Evolutionary conservation across 805 yeast genomes (phyloP).

Genomic region (Saccharomycopsis malanga): DNA sequence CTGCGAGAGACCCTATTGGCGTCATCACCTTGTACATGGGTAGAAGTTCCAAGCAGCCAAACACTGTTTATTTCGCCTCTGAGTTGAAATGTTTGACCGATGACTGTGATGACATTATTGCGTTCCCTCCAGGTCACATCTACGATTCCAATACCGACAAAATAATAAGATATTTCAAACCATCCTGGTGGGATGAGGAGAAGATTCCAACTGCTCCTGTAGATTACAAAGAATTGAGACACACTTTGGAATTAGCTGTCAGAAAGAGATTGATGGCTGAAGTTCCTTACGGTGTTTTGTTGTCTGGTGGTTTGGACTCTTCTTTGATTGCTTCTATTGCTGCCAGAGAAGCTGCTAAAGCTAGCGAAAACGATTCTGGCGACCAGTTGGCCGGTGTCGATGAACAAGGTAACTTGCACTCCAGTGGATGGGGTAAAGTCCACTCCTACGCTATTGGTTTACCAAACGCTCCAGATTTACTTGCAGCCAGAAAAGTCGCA

Average conservation of each 20-base stretch:
- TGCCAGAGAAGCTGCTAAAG: constrained; percentile 87
- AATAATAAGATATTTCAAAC: constrained; percentile 81
- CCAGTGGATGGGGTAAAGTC: constrained; percentile 61
- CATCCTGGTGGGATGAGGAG: constrained; percentile 88
- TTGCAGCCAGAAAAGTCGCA: constrained; percentile 96
- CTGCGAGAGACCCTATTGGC: constrained; percentile 98
- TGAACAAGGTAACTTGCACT: constrained; percentile 74
- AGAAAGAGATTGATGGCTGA: constrained; percentile 99
- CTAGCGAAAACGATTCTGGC: constrained; percentile 44
- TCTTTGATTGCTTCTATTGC: constrained; percentile 96
- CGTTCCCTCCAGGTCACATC: constrained; percentile 98
- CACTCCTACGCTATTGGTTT: constrained; percentile 97
- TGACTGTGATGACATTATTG: constrained; percentile 85
- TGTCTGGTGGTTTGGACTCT: constrained; percentile 97
- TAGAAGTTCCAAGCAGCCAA: constrained; percentile 56
- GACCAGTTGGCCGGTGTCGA: constrained; percentile 80
- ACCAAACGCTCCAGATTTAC: constrained; percentile 95
- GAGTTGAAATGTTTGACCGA: constrained; percentile 91
- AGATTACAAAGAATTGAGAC: constrained; percentile 66
- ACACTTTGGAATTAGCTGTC: constrained; percentile 84
- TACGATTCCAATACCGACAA: constrained; percentile 88
- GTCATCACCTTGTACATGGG: constrained; percentile 96
- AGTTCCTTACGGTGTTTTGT: constrained; percentile 96
- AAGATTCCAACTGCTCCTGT: constrained; percentile 70
- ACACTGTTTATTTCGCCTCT: constrained; percentile 82